Evolutionary conservation across 768 basidiomycete species (phyloP).

Genomic region (Kwoniella sp.): DNA sequence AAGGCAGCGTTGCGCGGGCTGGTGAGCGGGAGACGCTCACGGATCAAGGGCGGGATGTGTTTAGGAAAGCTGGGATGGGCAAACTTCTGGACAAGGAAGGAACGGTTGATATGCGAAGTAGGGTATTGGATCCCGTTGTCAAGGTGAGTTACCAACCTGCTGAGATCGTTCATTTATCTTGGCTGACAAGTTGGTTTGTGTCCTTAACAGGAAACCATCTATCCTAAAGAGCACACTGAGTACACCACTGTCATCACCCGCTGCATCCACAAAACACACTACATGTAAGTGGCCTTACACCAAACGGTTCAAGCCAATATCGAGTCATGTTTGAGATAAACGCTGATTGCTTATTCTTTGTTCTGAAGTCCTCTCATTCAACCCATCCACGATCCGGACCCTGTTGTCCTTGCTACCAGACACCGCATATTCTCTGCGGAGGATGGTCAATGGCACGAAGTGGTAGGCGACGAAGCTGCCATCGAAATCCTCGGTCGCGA

Average conservation of each 20-base stretch:
- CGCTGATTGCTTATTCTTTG: too few relatives aligned
- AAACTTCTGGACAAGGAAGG: slow-evolving; percentile 27
- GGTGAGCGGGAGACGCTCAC: slow-evolving; percentile 20
- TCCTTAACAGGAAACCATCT: slow-evolving; percentile 45
- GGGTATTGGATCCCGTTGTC: slow-evolving; percentile 48
- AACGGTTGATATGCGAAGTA: slow-evolving; percentile 46
- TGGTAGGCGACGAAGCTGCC: slow-evolving; percentile 52
- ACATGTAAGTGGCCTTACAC: slow-evolving; percentile 39
- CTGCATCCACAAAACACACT: slow-evolving; percentile 52
- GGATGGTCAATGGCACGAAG: slow-evolving; percentile 51
- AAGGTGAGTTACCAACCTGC: slow-evolving; percentile 36
- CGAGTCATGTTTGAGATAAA: too few relatives aligned
- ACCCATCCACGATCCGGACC: slow-evolving; percentile 51
- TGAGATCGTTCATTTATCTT: too few relatives aligned
- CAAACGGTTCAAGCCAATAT: too few relatives aligned
- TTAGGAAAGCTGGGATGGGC: slow-evolving; percentile 40
- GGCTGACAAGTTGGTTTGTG: background rate
- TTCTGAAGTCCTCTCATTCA: slow-evolving; percentile 49
- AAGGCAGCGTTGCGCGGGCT: slow-evolving; percentile 1
- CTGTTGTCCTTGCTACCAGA: slow-evolving; percentile 44
- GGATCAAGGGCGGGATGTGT: slow-evolving; percentile 21
- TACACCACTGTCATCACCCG: slow-evolving; percentile 42
- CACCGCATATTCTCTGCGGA: slow-evolving; percentile 47
- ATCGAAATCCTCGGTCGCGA: slow-evolving; percentile 49
- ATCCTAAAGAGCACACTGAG: slow-evolving; percentile 40